Evolutionary conservation across 2,329 filamentous ascomycete genomes (phyloP).

Genomic region (Sarocladium kiliense): DNA sequence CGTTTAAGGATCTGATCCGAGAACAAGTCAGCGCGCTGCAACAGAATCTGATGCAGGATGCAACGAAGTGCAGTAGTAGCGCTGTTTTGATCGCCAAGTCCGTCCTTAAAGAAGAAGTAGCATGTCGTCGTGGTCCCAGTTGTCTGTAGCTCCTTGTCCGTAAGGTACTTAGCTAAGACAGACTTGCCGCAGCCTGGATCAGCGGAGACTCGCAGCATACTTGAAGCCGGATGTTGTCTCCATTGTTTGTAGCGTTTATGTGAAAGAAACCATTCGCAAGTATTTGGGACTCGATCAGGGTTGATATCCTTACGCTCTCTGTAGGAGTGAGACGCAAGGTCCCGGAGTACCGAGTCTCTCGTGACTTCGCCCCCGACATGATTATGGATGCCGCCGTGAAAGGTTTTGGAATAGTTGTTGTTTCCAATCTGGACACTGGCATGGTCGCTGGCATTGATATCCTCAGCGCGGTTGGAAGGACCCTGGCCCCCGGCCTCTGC

Average conservation of each 20-base stretch:
- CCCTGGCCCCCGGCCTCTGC: background rate
- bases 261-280: slow-evolving; percentile 16
- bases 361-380: background rate
- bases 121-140: slow-evolving; percentile 18
- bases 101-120: slow-evolving; percentile 39
- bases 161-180: slow-evolving; percentile 27
- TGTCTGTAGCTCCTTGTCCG: slow-evolving; percentile 20
- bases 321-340: background rate
- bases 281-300: slow-evolving; percentile 24
- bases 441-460: background rate
- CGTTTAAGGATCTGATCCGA: slow-evolving; percentile 17
- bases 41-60: slow-evolving; percentile 32
- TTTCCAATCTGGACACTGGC: background rate
- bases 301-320: slow-evolving; percentile 15
- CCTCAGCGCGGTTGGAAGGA: background rate
- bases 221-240: slow-evolving; percentile 14
- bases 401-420: background rate
- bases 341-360: background rate
- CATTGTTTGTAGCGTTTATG: slow-evolving; percentile 15
- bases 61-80: slow-evolving; percentile 24
- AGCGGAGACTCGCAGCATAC: slow-evolving; percentile 28
- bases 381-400: background rate
- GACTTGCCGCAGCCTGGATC: slow-evolving; percentile 35
- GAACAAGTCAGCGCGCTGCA: slow-evolving; percentile 16
- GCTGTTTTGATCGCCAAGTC: slow-evolving; percentile 26